Conservation (phyloP, 2,329 filamentous ascomycete genomes). For the Sarocladium oryzae region DNA sequence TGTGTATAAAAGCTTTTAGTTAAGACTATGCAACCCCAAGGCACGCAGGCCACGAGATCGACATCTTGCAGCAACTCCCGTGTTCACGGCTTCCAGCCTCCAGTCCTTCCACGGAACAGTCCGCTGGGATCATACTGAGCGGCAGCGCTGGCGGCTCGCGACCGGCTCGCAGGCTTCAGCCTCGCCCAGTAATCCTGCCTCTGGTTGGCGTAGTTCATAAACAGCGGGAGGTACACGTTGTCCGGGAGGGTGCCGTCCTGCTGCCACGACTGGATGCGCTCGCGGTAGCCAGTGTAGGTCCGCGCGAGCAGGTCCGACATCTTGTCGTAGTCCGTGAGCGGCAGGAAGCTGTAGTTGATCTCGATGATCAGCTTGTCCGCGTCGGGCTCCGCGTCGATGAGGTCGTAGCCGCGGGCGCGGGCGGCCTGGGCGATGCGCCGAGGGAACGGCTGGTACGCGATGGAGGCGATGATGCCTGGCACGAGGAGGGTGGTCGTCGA, state of each 20-base stretch:
- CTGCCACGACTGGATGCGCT: slow-evolving; percentile 18
- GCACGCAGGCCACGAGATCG: too few species aligned
- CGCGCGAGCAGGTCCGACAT: slow-evolving; percentile 13
- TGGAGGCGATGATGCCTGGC: slow-evolving; percentile 20
- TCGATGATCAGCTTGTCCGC: slow-evolving; percentile 36
- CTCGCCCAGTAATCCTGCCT: slow-evolving; percentile 36
- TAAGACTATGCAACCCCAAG: too few species aligned
- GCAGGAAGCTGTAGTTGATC: slow-evolving; percentile 34
- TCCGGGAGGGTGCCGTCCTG: slow-evolving; percentile 26
- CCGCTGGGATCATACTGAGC: slow-evolving; percentile 30
- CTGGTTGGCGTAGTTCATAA: slow-evolving; percentile 37
- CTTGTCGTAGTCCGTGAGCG: slow-evolving; percentile 18
- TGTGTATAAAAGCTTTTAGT: too few species aligned
- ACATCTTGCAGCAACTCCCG: too few species aligned
- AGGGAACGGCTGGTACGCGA: slow-evolving; percentile 33
- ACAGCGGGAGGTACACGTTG: slow-evolving; percentile 31
- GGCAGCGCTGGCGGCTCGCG: slow-evolving; percentile 27
- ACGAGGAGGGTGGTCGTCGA: slow-evolving; percentile 10
- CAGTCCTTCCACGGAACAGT: slow-evolving; percentile 31
- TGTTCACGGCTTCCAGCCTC: slow-evolving; percentile 31
- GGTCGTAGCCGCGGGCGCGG: slow-evolving; percentile 26
- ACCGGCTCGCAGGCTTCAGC: slow-evolving; percentile 26
- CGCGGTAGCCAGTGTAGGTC: slow-evolving; percentile 10
- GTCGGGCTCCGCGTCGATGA: slow-evolving; percentile 32
- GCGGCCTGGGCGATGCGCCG: slow-evolving; percentile 26